Conservation (phyloP, 805 yeast genomes). For the Vanderwaltozyma verrucispora region DNA sequence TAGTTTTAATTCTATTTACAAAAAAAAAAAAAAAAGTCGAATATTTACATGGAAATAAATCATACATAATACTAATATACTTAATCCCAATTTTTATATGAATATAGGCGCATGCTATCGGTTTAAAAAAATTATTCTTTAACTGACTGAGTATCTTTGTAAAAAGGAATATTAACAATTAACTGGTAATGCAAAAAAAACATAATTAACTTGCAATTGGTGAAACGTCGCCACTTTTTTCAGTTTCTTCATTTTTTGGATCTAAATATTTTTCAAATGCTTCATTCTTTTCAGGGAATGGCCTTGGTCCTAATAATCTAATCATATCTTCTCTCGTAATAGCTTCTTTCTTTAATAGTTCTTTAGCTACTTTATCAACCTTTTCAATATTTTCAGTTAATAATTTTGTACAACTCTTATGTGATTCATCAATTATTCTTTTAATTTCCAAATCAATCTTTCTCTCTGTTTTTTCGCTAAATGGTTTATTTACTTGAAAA, state of each 20-base stretch:
- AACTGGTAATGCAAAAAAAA: not conserved
- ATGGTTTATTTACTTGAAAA: slow-evolving; percentile 58
- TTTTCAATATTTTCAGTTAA: slow-evolving; percentile 61
- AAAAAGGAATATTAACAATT: not conserved
- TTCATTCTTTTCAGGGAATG: slow-evolving; percentile 81
- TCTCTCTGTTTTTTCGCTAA: slow-evolving; percentile 76
- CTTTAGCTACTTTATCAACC: slow-evolving; percentile 80
- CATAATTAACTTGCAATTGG: slow-evolving; percentile 7
- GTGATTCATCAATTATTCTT: slow-evolving; percentile 65
- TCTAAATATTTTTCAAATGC: slow-evolving; percentile 85
- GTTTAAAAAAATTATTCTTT: too few relatives aligned
- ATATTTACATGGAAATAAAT: too few relatives aligned
- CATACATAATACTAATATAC: too few relatives aligned
- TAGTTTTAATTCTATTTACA: not conserved
- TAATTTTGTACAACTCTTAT: slow-evolving; percentile 57
- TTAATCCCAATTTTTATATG: too few relatives aligned
- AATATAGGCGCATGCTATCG: too few relatives aligned
- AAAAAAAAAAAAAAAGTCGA: too few relatives aligned
- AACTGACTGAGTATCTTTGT: not conserved
- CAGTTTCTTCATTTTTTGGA: slow-evolving; percentile 12
- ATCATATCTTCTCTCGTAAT: slow-evolving; percentile 92
- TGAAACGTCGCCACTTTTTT: slow-evolving; percentile 4
- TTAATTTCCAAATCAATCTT: slow-evolving; percentile 76
- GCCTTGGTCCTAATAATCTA: slow-evolving; percentile 80
- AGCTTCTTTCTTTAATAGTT: slow-evolving; percentile 76